These are phyloP conservation scores for Fusarium decemcellulare DNA, from an alignment of 2,329 filamentous ascomycete genomes.

Conservation along the genomic window DNA sequence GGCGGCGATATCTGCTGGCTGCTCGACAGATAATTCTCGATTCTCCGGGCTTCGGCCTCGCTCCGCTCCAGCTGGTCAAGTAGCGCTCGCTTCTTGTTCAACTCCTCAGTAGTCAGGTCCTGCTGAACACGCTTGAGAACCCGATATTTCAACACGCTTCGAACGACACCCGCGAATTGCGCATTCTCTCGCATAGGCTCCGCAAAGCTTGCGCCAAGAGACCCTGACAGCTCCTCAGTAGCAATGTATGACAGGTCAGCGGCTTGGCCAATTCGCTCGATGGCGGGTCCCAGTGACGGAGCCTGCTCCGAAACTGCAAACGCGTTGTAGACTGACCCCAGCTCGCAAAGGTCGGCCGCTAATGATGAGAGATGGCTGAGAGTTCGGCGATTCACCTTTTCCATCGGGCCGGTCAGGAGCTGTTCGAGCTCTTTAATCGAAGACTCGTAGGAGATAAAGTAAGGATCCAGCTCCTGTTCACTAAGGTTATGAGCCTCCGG, in stretches of 20 bases:
- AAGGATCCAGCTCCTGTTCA: conserved; percentile 94
- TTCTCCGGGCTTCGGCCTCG: conserved; percentile 91
- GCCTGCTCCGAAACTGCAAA: conserved; percentile 96
- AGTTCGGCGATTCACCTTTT: conserved; percentile 94
- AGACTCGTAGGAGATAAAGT: conserved; percentile 93
- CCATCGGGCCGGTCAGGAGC: conserved; percentile 91
- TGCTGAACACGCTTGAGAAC: conserved; percentile 96
- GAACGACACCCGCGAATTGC: conserved; percentile 95
- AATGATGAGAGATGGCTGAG: conserved; percentile 87
- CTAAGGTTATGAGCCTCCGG: conserved; percentile 81
- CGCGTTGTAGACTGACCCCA: conserved; percentile 96
- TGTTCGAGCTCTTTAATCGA: conserved; percentile 93
- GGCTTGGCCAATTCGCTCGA: conserved; percentile 94
- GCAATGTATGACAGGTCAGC: conserved; percentile 97
- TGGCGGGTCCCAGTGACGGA: conserved; percentile 88
- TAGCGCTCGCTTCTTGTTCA: conserved; percentile 86
- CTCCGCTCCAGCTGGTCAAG: conserved; percentile 93
- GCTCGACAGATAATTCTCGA: conserved; percentile 90
- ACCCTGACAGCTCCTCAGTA: conserved; percentile 89
- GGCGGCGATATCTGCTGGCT: conserved; percentile 76
- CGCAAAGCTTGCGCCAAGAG: conserved; percentile 92
- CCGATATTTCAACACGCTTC: conserved; percentile 88
- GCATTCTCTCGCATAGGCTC: conserved; percentile 98
- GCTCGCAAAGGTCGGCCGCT: conserved; percentile 89
- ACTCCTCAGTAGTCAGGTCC: conserved; percentile 95